Evolutionary conservation across 495 filamentous ascomycete species (phyloP).

Genomic region (Lophiostoma macrostomum): DNA sequence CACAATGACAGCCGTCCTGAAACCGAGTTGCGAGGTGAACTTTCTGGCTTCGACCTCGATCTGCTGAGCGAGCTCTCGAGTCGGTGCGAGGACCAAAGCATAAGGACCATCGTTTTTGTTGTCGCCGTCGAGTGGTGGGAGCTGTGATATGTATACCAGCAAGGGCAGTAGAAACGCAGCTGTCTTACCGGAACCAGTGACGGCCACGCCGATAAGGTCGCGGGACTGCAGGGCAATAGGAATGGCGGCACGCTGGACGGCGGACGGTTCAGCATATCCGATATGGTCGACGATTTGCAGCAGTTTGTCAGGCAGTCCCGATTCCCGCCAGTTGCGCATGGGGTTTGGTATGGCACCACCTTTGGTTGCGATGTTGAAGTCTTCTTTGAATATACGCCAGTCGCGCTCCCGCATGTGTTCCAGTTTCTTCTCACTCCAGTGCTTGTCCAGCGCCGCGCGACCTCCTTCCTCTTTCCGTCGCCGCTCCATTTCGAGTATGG

Average conservation of each 20-base stretch:
- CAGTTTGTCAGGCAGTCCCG: conserved; percentile 71
- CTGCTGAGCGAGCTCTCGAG: conserved; percentile 97
- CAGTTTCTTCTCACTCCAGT: conserved; percentile 96
- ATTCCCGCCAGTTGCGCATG: conserved; percentile 94
- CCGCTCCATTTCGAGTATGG: conserved; percentile 87
- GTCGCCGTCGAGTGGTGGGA: conserved; percentile 78
- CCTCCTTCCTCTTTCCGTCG: conserved; percentile 72
- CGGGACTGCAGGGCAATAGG: conserved; percentile 90
- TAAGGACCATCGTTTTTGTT: conserved; percentile 97
- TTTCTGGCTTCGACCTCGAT: conserved; percentile 95
- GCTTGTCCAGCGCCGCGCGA: conserved; percentile 71
- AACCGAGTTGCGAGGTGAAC: conserved; percentile 86
- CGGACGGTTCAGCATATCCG: conserved; percentile 89
- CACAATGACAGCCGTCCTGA: conserved; percentile 94
- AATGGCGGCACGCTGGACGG: conserved; percentile 91
- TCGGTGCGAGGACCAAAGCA: conserved; percentile 92
- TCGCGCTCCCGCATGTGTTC: conserved; percentile 97
- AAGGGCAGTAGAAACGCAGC: conserved; percentile 92
- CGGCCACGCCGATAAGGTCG: conserved; percentile 95
- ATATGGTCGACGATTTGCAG: conserved; percentile 80
- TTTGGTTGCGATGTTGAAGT: conserved; percentile 95
- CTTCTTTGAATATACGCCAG: conserved; percentile 99
- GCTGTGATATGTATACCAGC: conserved; percentile 92
- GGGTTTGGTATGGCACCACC: conserved; percentile 88
- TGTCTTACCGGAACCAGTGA: conserved; percentile 98